phyloP scores from a whole-genome alignment of 177 flowering plant genomes.

The Vitis hybrid region DNA sequence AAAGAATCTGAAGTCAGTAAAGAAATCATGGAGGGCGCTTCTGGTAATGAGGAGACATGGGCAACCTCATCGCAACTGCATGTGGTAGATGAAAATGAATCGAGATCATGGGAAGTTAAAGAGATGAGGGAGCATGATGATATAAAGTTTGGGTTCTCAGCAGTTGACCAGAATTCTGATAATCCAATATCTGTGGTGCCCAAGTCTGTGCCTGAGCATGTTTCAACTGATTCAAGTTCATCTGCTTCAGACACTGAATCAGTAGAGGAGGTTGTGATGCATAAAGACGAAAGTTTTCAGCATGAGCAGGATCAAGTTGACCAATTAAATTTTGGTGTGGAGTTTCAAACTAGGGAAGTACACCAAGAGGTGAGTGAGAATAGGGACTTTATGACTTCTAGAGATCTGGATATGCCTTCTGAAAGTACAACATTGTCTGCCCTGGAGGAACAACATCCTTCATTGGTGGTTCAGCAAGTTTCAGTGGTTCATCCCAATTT shows the following conservation, averaged over 20 bases:
- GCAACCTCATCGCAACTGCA: constrained; percentile 22
- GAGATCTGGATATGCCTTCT: constrained; percentile 9
- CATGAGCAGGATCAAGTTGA: constrained; percentile 14
- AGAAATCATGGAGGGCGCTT: constrained; percentile 18
- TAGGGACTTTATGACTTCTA: constrained; percentile 7
- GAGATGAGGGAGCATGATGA: constrained; percentile 24
- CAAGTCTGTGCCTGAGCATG: constrained; percentile 18
- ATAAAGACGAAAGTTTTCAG: constrained; percentile 5
- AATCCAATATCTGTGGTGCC: constrained; percentile 16
- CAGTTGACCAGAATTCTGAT: constrained; percentile 5
- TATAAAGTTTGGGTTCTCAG: constrained; percentile 14
- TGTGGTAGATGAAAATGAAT: constrained; percentile 27
- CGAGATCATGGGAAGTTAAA: constrained; percentile 13
- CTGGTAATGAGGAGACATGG: constrained; percentile 17
- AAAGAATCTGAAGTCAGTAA: constrained; percentile 23
- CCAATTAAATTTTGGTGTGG: constrained; percentile 3
- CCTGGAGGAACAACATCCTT: constrained; percentile 15
- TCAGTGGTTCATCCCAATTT: not conserved
- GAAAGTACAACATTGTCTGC: constrained; percentile 3
- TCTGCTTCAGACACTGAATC: constrained; percentile 22
- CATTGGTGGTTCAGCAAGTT: constrained; percentile 14
- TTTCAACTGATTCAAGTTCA: constrained; percentile 13
- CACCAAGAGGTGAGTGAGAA: constrained; percentile 9
- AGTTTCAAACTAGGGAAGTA: not conserved
- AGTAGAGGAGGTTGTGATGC: constrained; percentile 4